A percentile compares a stretch with the other conserved stretches of the same genome.
Evolutionary conservation across 805 yeast species (phyloP).

Genomic region (Soucietia sequanensis): DNA sequence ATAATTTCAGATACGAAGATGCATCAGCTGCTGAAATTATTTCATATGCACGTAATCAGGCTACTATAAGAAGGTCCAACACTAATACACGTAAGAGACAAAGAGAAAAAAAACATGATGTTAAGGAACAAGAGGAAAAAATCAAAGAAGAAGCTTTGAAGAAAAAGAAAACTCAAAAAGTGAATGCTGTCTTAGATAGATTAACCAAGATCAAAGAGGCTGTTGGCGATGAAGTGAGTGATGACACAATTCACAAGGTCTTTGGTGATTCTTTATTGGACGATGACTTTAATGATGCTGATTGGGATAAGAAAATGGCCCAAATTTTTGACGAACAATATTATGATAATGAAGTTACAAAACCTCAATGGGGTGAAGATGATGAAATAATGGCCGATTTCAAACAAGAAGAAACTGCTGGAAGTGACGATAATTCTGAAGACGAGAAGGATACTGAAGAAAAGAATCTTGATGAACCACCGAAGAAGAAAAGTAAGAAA

Average conservation of each 20-base stretch:
- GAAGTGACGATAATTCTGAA: constrained; percentile 13
- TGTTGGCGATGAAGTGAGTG: constrained; percentile 62
- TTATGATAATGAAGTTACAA: constrained; percentile 50
- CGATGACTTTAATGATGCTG: constrained; percentile 85
- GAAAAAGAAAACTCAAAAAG: constrained; percentile 71
- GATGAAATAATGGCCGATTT: constrained; percentile 27
- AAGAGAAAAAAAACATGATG: constrained; percentile 68
- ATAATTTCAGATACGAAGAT: constrained; percentile 93
- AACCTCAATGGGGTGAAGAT: constrained; percentile 40
- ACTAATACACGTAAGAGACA: constrained; percentile 74
- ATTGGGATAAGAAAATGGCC: constrained; percentile 87
- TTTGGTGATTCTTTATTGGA: constrained; percentile 76
- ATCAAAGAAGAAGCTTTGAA: constrained; percentile 60
- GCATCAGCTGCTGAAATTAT: constrained; percentile 87
- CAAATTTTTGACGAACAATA: constrained; percentile 84
- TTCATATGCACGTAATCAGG: constrained; percentile 92
- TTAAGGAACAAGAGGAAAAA: constrained; percentile 48
- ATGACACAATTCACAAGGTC: constrained; percentile 58
- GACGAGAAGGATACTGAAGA: constrained; percentile 9
- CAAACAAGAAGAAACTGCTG: constrained; percentile 18
- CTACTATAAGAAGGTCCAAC: constrained; percentile 81
- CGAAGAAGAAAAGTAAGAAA: constrained; percentile 46
- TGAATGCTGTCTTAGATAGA: constrained; percentile 74
- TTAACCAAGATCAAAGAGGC: constrained; percentile 62
- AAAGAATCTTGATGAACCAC: constrained; percentile 19